Percentiles rank a stretch among this genome's conserved stretches.
These are phyloP conservation scores for Toxoplasma gondii DNA, from an alignment of 169 alveolate species.

Conservation along the genomic window DNA sequence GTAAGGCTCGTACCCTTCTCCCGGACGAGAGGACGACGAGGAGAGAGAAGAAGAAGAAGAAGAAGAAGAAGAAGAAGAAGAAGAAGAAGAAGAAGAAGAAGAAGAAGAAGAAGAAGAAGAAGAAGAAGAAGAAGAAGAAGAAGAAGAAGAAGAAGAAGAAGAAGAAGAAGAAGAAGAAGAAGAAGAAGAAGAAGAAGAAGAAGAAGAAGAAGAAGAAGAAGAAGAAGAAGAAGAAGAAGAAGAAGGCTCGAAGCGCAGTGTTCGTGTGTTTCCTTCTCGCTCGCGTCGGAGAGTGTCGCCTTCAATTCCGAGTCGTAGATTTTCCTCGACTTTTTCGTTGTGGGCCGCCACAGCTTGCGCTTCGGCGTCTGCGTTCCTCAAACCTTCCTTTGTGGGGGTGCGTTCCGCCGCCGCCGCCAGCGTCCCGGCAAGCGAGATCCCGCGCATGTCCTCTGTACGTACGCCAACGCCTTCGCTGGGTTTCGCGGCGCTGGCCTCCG, in stretches of 20 bases:
- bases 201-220: background rate
- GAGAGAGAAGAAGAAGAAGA: background rate
- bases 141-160: background rate
- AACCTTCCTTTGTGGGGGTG: background rate
- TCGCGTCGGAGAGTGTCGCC: background rate
- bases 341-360: conserved; percentile 7
- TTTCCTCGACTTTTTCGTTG: background rate
- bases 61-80: too few relatives aligned
- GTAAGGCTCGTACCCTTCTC: background rate
- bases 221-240: background rate
- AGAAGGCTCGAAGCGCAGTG: background rate
- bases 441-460: background rate
- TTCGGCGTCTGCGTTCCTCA: background rate
- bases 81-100: too few relatives aligned
- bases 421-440: background rate
- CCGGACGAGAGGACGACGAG: background rate
- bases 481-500: background rate
- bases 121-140: too few relatives aligned
- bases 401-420: background rate
- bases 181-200: background rate
- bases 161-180: background rate
- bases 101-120: too few relatives aligned
- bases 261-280: background rate
- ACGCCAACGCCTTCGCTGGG: background rate
- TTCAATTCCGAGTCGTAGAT: background rate